Base-by-base conservation (phyloP, 202 grass and related monocot species). In the Sporobolus alterniflorus region DNA sequence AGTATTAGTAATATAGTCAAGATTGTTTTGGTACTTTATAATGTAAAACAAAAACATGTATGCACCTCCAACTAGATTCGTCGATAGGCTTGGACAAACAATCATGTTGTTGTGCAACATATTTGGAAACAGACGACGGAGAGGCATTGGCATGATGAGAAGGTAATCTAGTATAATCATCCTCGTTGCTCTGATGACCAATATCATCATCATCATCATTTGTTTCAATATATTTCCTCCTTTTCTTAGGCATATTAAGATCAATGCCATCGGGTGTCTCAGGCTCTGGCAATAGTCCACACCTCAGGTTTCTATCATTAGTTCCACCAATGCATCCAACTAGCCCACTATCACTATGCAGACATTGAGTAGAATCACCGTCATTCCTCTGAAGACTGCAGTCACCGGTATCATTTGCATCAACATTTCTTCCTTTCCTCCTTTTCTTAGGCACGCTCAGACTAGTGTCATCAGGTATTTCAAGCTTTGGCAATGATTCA, bases 31-130 rank as follows among this genome's bases (percentile, higher is more conserved):
- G 57, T 5, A 33, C 4, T 52, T 43, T 20, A 79, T 39, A 70
- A 11, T 48, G 34, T 4, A 63, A 82, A 61, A 12, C 1, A n/a
- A n/a, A 83, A 61, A 20, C 2, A 67, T 25, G 2, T 24, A 51
- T 71, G 9, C 67, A 78, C 86, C 86, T 88, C 86, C 80, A 88
- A 12, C 36, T 5, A 49, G 48, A n/a, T 67, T 83, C 39, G 1
- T 88, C 73, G 12, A 83, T 83, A 11, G 86, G 86, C 7, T 73
- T 76, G 2, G 57, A 72, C 9, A 44, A 83, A 82, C 54, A 46
- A 55, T 33, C 15, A 6, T 1, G 29, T n/a, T 36, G 20, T 15
- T 32, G n/a, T 7, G 26, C 16, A 5, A 63, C 11, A 47, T 11
- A 77, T 11, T 65, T 20, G 20, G 7, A n/a, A 49, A 33, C 75